These are phyloP conservation scores for Fusarium udum DNA, from an alignment of 2,329 filamentous ascomycete species.

Conservation along the genomic window DNA sequence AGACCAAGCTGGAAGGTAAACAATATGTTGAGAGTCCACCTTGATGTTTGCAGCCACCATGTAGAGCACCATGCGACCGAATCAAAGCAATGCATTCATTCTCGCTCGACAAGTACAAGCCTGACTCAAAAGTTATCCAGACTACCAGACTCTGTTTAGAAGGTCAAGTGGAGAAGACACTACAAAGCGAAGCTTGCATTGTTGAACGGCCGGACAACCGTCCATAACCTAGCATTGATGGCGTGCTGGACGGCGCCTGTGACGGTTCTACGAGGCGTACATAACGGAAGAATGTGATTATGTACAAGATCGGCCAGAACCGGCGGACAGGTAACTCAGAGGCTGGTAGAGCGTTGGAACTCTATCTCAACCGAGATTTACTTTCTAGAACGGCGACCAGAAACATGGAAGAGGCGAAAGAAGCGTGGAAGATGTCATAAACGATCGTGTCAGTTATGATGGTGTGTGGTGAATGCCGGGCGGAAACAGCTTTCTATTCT, in stretches of 20 bases:
- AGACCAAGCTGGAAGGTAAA: constrained; percentile 14
- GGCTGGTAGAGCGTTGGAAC: constrained; percentile 26
- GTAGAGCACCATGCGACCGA: background rate
- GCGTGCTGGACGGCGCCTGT: constrained; percentile 25
- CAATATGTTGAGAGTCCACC: background rate
- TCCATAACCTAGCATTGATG: constrained; percentile 21
- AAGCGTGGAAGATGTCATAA: constrained; percentile 21
- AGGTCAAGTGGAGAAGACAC: constrained; percentile 19
- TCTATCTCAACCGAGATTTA: constrained; percentile 13
- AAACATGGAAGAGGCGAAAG: constrained; percentile 7
- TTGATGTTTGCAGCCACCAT: constrained; percentile 5
- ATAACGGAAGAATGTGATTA: constrained; percentile 32
- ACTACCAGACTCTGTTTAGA: background rate
- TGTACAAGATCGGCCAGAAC: constrained; percentile 4
- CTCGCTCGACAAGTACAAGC: background rate
- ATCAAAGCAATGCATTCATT: background rate
- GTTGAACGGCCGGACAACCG: background rate
- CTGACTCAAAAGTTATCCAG: constrained; percentile 29
- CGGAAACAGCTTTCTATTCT: constrained; percentile 12
- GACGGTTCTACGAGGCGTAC: constrained; percentile 15
- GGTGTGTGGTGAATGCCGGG: background rate
- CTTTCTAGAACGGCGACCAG: constrained; percentile 22
- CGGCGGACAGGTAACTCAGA: constrained; percentile 4
- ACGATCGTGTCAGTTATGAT: background rate
- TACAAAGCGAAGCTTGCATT: background rate